phyloP scores from a whole-genome alignment of 2,329 filamentous ascomycete species.

The Amesomyces nigricolor region DNA sequence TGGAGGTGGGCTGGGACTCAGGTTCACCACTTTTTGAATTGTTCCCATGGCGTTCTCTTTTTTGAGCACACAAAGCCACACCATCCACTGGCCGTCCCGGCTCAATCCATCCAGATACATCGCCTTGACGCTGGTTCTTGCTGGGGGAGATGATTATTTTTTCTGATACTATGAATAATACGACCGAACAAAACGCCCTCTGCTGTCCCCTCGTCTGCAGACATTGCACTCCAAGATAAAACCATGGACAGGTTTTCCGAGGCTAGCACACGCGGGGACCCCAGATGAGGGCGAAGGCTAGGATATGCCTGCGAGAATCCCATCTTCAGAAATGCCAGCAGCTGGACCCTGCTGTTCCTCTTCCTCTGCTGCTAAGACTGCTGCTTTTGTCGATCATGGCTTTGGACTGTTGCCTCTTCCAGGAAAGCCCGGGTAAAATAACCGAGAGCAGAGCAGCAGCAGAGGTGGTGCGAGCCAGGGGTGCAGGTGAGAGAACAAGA shows the following conservation, averaged over 20 bases:
- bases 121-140: neutral
- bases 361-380: conserved; percentile 9
- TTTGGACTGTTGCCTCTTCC: conserved; percentile 20
- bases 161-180: neutral
- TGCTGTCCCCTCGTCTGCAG: neutral
- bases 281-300: neutral
- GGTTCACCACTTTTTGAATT: neutral
- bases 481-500: neutral
- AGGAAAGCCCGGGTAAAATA: conserved; percentile 24
- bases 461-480: conserved; percentile 1
- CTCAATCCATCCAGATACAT: conserved; percentile 16
- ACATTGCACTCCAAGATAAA: neutral
- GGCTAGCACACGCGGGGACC: neutral
- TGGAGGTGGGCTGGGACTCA: neutral
- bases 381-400: conserved; percentile 16
- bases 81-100: conserved; percentile 11
- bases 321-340: neutral
- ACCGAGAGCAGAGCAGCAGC: neutral
- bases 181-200: neutral
- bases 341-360: conserved; percentile 17
- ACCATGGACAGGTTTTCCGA: neutral
- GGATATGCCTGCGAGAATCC: neutral
- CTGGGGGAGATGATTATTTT: neutral
- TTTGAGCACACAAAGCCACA: conserved; percentile 9
- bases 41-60: neutral